These are phyloP conservation scores for Aegilops tauschii DNA, from an alignment of 176 grass and related monocot genomes.

Conservation along the genomic window DNA sequence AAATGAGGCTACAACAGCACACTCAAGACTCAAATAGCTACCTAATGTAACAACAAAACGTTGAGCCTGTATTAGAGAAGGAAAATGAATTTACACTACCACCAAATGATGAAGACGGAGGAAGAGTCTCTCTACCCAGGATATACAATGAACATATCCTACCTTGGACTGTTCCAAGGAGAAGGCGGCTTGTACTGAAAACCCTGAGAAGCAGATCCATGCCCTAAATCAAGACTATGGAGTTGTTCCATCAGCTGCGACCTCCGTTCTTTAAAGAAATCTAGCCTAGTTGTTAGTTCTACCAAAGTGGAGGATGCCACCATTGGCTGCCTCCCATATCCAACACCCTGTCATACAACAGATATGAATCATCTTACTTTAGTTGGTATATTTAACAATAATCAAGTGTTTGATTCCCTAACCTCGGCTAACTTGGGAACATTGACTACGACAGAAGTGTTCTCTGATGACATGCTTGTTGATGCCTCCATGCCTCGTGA, in stretches of 20 bases:
- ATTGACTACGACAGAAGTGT: slow-evolving; percentile 44
- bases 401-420: slow-evolving; percentile 1
- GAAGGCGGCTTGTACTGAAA: slow-evolving; percentile 70
- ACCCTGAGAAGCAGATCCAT: slow-evolving; percentile 63
- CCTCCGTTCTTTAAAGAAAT: slow-evolving; percentile 98
- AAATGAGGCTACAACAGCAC: slow-evolving; percentile 7
- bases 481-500: slow-evolving; percentile 67
- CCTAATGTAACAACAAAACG: slow-evolving; percentile 9
- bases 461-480: slow-evolving; percentile 66
- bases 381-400: neutral
- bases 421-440: slow-evolving; percentile 74
- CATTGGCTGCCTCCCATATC: slow-evolving; percentile 65
- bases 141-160: slow-evolving; percentile 51
- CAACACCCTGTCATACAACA: slow-evolving; percentile 47
- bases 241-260: slow-evolving; percentile 98
- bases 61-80: neutral
- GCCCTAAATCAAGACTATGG: slow-evolving; percentile 88
- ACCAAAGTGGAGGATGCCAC: slow-evolving; percentile 91
- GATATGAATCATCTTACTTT: slow-evolving; percentile 1
- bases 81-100: slow-evolving; percentile 37
- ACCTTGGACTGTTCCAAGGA: slow-evolving; percentile 83
- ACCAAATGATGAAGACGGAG: neutral
- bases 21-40: slow-evolving; percentile 18
- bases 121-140: slow-evolving; percentile 33
- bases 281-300: slow-evolving; percentile 92